Evolutionary conservation across 2,329 filamentous ascomycete species (phyloP), one percentile per base, ranked within the genome.

Genomic region (Podosphaera aphanis): DNA sequence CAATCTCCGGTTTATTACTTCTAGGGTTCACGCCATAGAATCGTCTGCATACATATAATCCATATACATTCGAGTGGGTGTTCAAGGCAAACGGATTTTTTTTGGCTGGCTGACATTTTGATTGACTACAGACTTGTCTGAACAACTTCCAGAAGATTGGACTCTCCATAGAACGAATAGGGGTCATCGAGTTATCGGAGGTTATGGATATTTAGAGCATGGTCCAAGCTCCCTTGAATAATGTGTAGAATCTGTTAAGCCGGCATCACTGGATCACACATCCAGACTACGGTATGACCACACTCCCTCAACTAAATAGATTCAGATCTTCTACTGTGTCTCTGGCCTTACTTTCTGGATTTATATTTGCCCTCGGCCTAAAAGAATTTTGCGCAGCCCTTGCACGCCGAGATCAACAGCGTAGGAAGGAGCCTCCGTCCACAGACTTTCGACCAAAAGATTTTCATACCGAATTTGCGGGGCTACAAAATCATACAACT

Each of bases 351-450:
- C 60, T 78, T n/a, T 70, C 82, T 8, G 85, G 86, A 38, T 69
- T 85, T 45, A 64, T 84, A 44, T 61, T 86, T 47, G 84, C 83
- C 0, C 63, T 90, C 2, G 78, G 79, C 48, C 76, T 83, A 64
- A 85, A 85, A 61, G 81, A 88, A 58, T 61, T 86, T 33, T 86
- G 85, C 55, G 77, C 80, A 1, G 78, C 83, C 53, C 67, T 85
- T 41, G 77, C 84, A 59, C 62, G 67, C 19, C 69, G 73, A 18
- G 82, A 75, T 55, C 71, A 72, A 55, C 65, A 64, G 48, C 61
- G 50, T 62, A 63, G 51, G 59, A 50, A 52, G 7, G 49, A 48
- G 38, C 48, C 53, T 7, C 19, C 42, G 15, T 47, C 50, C 40
- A 29, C 49, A 37, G 52, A 56, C 27, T 51, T 50, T 21, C 49